Conservation (phyloP, 805 yeast species). For the Starmerella vitae region DNA sequence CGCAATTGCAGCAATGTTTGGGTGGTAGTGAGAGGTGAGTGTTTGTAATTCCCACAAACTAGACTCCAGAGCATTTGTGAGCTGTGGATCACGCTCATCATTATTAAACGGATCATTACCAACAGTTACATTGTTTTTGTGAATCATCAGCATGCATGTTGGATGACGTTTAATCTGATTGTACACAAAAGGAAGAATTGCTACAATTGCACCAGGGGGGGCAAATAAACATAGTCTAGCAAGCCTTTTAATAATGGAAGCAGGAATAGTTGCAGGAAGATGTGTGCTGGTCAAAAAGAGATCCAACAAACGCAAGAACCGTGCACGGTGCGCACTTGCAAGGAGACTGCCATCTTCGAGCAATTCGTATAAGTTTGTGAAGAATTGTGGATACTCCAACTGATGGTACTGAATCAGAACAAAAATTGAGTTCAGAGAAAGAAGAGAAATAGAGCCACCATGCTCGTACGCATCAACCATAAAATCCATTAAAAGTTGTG, state of each 20-base stretch:
- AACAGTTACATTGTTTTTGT: slow-evolving; percentile 25
- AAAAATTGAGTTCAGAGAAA: slow-evolving; percentile 79
- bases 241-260: slow-evolving; percentile 75
- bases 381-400: slow-evolving; percentile 86
- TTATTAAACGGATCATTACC: slow-evolving; percentile 51
- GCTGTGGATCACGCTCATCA: slow-evolving; percentile 56
- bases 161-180: slow-evolving; percentile 86
- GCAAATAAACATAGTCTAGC: slow-evolving; percentile 62
- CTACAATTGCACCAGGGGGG: slow-evolving; percentile 80
- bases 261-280: slow-evolving; percentile 66
- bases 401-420: slow-evolving; percentile 69
- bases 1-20: slow-evolving; percentile 86
- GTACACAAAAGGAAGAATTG: slow-evolving; percentile 80
- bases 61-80: slow-evolving; percentile 66
- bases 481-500: slow-evolving; percentile 83
- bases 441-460: slow-evolving; percentile 49
- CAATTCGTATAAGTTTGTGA: slow-evolving; percentile 63
- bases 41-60: slow-evolving; percentile 89
- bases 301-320: slow-evolving; percentile 79
- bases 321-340: slow-evolving; percentile 65
- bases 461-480: slow-evolving; percentile 70
- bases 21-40: slow-evolving; percentile 75
- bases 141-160: slow-evolving; percentile 80
- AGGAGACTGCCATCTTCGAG: slow-evolving; percentile 56
- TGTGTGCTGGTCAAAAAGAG: slow-evolving; percentile 78